Base-by-base conservation (phyloP, 495 filamentous ascomycete species). In the Penicillium lagena region DNA sequence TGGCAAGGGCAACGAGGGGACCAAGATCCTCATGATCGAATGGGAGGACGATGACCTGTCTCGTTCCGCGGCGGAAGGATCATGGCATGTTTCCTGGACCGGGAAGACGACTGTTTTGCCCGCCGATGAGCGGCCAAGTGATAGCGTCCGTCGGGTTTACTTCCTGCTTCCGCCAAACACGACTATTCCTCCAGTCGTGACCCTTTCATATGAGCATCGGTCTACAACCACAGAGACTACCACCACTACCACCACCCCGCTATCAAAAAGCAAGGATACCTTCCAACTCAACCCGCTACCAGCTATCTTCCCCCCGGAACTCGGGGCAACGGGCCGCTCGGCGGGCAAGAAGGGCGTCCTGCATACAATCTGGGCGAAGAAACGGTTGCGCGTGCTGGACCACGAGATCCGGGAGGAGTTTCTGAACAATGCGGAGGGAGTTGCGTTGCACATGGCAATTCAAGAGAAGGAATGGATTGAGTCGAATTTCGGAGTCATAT, bases 391-490 rank as follows among this genome's bases (percentile, higher is more conserved):
- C 15, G 81, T 83, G 17, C 64, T 90, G 12, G 76, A 87, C n/a
- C 67, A 72, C 28, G 87, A 94, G 65, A 88, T 91, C 42, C 73
- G 58, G 1, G 59, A 64, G 4, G 82, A 87, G 57, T 76, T 78
- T 50, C 63, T 62, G 50, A 72, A 64, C 22, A 91, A 91, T 58
- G 77, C 72, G 27, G 87, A 90, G 58, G 82, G 86, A 29, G 76
- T 94, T 15, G 87, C 83, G 4, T 64, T 90, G 37, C 79, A 85
- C 51, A 90, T 94, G 86, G 86, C 84, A 1, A 54, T 85, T 29
- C 78, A 86, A 42, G 87, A 94, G 59, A 85, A 83, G 48, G 78
- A 83, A 44, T 90, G 87, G 86, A 85, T 94, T 34, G 80, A 88
- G 58, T 64, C 77, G 28, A 85, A 89, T 50, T 93, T 90, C 59